Evolutionary conservation across 495 filamentous ascomycete genomes (phyloP).

Genomic region (Hypomontagnella submonticulosa): DNA sequence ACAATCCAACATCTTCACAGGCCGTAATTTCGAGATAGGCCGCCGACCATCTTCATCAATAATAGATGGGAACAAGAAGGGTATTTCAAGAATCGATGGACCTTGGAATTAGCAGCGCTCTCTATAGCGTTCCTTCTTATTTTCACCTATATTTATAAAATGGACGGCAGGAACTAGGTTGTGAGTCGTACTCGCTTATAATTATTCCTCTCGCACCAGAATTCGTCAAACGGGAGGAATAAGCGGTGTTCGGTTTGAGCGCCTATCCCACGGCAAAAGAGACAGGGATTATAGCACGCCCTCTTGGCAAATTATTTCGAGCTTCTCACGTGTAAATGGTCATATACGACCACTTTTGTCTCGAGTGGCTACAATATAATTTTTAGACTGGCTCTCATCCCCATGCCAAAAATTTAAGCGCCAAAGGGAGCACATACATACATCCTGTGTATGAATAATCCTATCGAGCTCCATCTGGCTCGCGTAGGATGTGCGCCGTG

Average conservation of each 20-base stretch:
- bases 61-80: too few relatives aligned
- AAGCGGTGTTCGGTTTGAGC: conserved; percentile 20
- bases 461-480: conserved; percentile 23
- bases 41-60: too few relatives aligned
- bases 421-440: neutral
- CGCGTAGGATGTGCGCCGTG: conserved; percentile 37
- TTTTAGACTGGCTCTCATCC: conserved; percentile 3
- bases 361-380: conserved; percentile 19
- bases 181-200: too few relatives aligned
- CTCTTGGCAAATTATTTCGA: conserved; percentile 36
- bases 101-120: too few relatives aligned
- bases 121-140: too few relatives aligned
- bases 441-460: conserved; percentile 19
- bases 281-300: conserved; percentile 40
- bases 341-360: conserved; percentile 5
- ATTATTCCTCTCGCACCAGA: too few relatives aligned
- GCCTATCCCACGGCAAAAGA: neutral
- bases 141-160: too few relatives aligned
- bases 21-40: neutral
- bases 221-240: neutral
- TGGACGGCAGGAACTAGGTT: too few relatives aligned
- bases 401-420: conserved; percentile 17
- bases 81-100: too few relatives aligned
- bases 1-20: neutral
- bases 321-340: neutral